phyloP scores from a whole-genome alignment of 1,139 yeast genomes.

The Diutina scorzettiae region DNA sequence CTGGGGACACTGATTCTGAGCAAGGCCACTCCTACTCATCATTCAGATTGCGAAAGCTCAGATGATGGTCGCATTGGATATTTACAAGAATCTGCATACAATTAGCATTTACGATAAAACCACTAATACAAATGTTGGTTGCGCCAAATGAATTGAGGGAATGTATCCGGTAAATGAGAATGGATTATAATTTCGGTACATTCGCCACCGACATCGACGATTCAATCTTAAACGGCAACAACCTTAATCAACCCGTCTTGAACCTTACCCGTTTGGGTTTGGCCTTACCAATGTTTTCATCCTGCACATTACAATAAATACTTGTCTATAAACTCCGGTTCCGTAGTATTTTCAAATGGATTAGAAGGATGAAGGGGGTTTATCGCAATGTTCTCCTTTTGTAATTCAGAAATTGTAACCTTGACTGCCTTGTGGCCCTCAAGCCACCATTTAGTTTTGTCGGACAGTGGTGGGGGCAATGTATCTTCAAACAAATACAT shows the following conservation, averaged over 20 bases:
- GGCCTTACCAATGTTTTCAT: no score
- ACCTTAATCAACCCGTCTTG: no score
- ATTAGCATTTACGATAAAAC: no score
- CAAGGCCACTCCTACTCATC: neutral
- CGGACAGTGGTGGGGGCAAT: constrained; percentile 80
- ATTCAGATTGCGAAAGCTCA: neutral
- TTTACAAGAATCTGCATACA: neutral
- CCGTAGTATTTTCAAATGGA: neutral
- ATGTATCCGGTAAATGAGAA: no score
- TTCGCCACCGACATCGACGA: no score
- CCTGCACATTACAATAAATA: constrained; percentile 1
- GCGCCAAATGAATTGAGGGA: no score
- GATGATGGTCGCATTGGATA: neutral
- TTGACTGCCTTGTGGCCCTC: constrained; percentile 67
- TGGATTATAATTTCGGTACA: no score
- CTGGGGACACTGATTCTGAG: neutral
- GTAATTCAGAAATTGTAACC: constrained; percentile 35
- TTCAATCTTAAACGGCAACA: no score
- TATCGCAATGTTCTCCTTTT: neutral
- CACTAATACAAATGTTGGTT: no score
- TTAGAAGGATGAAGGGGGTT: neutral
- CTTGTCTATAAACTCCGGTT: constrained; percentile 5
- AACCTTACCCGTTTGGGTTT: no score
- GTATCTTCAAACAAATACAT: constrained; percentile 15
- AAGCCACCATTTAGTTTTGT: constrained; percentile 83